Base-by-base conservation (phyloP, 148 eudicot genomes). In the Chenopodium album region DNA sequence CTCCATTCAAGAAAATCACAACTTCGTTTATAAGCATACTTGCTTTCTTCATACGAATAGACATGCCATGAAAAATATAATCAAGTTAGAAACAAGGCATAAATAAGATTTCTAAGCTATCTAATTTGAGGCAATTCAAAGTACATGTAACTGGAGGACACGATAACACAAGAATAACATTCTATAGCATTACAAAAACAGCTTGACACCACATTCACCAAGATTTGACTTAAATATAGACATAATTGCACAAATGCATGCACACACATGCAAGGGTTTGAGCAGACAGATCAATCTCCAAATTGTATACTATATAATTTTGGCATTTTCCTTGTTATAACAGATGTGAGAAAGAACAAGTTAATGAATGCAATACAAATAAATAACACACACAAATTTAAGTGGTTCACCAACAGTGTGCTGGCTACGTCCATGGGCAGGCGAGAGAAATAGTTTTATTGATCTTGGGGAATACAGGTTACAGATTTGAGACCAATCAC, bases 1-100 rank as follows among this genome's bases (percentile, higher is more conserved):
- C 75, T 17, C 22, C 7, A 72, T 44, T 72, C 29, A n/a, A 52
- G 52, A 70, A 11, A 41, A 47, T 34, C 81, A 75, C 41, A 78
- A 80, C 62, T 71, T 75, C 56, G 26, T 77, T 59, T 37, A 62
- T 7, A 11, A 77, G 66, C n/a, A 22, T 22, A 54, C n/a, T 60
- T n/a, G 9, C 12, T 62, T 62, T 62, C 66, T 17, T 59, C 3
- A 59, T 1, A 13, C 0, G 5, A 14, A 4, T 19, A 19, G 22
- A 59, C 63, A 3, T 59, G 22, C 7, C 6, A 59, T n/a, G 66
- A 62, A 22, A 62, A 23, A 28, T 28, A 28, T 28, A 28, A 56
- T 62, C n/a, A 20, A 26, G 26, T 62, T 28, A 62, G 26, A 20
- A 20, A 20, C 9, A 62, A 62, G 26, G n/a, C 23, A 62, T n/a